Percentiles rank a stretch among this genome's conserved stretches.
These are phyloP conservation scores for Hypsizygus marmoreus DNA, from an alignment of 768 basidiomycete species.

Conservation along the genomic window DNA sequence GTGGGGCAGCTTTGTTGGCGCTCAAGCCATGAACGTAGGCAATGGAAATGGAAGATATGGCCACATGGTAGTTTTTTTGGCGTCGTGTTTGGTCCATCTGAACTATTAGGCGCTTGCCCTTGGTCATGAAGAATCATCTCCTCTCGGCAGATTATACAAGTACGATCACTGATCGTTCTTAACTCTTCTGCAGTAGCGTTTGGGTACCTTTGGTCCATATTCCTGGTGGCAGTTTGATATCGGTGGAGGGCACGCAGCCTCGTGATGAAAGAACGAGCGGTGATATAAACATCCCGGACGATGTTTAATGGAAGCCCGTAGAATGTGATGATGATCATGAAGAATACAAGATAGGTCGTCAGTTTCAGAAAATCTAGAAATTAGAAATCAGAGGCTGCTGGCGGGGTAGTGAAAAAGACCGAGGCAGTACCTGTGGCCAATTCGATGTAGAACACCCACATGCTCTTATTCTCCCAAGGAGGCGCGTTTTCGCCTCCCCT, in stretches of 20 bases:
- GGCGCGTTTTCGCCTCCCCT: slow-evolving; percentile 84
- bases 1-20: slow-evolving; percentile 99
- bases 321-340: slow-evolving; percentile 89
- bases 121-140: slow-evolving; percentile 67
- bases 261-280: slow-evolving; percentile 88
- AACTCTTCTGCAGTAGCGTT: slow-evolving; percentile 89
- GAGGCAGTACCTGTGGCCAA: slow-evolving; percentile 73
- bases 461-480: slow-evolving; percentile 97
- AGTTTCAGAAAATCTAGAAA: slow-evolving; percentile 98
- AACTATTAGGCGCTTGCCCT: slow-evolving; percentile 29
- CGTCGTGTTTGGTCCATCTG: slow-evolving; percentile 87
- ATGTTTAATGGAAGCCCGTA: slow-evolving; percentile 97
- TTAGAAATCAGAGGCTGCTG: slow-evolving; percentile 10
- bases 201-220: slow-evolving; percentile 96
- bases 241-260: slow-evolving; percentile 86
- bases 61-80: slow-evolving; percentile 97
- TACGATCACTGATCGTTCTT: slow-evolving; percentile 77
- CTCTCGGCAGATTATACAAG: slow-evolving; percentile 98
- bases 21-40: slow-evolving; percentile 96
- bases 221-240: slow-evolving; percentile 91
- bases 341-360: slow-evolving; percentile 90
- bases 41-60: slow-evolving; percentile 98
- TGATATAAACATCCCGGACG: slow-evolving; percentile 95
- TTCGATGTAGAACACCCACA: slow-evolving; percentile 96
- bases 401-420: slow-evolving; percentile 7